These are phyloP conservation scores for Albatrellus sp. DNA, from an alignment of 1,284 basidiomycete species.

Conservation along the genomic window DNA sequence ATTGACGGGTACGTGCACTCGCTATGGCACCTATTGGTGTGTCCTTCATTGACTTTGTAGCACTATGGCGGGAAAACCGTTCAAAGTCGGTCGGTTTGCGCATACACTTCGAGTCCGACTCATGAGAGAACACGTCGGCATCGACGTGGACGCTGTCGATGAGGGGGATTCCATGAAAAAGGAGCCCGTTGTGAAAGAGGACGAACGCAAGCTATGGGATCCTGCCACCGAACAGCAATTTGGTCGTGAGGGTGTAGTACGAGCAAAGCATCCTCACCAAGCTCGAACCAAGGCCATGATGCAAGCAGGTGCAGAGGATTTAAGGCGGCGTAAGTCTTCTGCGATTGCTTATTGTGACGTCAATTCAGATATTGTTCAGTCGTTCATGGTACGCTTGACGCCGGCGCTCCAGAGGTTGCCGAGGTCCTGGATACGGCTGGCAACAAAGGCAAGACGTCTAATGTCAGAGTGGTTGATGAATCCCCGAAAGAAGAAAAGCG, in stretches of 20 bases:
- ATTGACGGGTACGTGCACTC: conserved; percentile 60
- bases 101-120: conserved; percentile 88
- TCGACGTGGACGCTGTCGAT: conserved; percentile 87
- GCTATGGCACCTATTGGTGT: background rate
- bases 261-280: conserved; percentile 8
- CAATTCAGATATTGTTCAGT: conserved; percentile 20
- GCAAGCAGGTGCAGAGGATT: conserved; percentile 25
- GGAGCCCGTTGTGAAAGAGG: conserved; percentile 38
- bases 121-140: conserved; percentile 94
- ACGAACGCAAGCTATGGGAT: conserved; percentile 64
- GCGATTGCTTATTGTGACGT: background rate
- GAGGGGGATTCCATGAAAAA: conserved; percentile 61
- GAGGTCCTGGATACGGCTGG: conserved; percentile 31
- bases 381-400: conserved; percentile 27
- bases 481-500: conserved; percentile 37
- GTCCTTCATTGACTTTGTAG: conserved; percentile 24
- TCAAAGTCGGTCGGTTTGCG: conserved; percentile 93
- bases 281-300: conserved; percentile 19
- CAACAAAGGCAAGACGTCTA: conserved; percentile 23
- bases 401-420: conserved; percentile 22
- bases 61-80: conserved; percentile 90
- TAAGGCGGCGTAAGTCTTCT: conserved; percentile 34
- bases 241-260: conserved; percentile 26
- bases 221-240: conserved; percentile 64
- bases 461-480: conserved; percentile 27